Conservation (phyloP, 768 basidiomycete species). For the Termitomyces titanicus region DNA sequence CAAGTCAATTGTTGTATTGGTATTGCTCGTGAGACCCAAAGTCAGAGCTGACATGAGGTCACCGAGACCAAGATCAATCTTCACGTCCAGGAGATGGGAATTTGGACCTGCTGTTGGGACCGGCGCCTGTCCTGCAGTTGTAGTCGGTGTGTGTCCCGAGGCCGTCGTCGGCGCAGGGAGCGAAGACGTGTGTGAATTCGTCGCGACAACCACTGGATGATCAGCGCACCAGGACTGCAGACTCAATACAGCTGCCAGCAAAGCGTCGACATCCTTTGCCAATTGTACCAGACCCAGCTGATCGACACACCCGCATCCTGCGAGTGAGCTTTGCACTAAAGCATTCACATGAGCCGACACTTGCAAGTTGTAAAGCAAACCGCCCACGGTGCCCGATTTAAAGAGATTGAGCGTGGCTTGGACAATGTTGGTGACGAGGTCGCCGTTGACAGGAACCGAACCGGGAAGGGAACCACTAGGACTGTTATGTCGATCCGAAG, state of each 20-base stretch:
- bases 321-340: conserved; percentile 4
- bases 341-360: neutral
- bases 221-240: conserved; percentile 11
- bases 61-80: conserved; percentile 11
- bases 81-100: neutral
- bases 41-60: conserved; percentile 8
- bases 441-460: neutral
- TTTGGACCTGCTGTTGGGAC: neutral
- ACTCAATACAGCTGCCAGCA: conserved; percentile 3
- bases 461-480: neutral
- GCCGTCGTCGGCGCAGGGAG: neutral
- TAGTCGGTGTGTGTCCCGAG: neutral
- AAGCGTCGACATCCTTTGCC: conserved; percentile 4
- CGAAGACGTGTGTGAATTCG: neutral
- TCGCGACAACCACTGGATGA: conserved; percentile 5
- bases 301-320: conserved; percentile 8
- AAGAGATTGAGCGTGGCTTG: conserved; percentile 12
- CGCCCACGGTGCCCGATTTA: conserved; percentile 5
- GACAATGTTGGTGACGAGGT: conserved; percentile 11
- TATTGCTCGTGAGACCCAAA: conserved; percentile 1
- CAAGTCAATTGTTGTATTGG: conserved; percentile 5
- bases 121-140: neutral
- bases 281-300: conserved; percentile 7
- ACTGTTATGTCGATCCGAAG: neutral
- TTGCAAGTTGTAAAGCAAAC: conserved; percentile 9